Evolutionary conservation across 2,329 filamentous ascomycete species (phyloP).

Genomic region (Phialophora macrospora): DNA sequence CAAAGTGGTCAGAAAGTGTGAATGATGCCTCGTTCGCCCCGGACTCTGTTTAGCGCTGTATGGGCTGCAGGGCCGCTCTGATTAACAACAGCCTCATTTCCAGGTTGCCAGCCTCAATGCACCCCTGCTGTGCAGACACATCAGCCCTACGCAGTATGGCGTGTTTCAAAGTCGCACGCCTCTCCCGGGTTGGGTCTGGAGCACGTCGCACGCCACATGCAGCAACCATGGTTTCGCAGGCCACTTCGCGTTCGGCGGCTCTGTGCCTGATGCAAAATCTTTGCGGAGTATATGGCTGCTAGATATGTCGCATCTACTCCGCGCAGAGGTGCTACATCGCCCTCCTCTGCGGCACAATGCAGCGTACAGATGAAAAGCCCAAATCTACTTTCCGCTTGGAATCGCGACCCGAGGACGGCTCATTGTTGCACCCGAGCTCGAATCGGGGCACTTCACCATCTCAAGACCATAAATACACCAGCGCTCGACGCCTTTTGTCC

Average conservation of each 20-base stretch:
- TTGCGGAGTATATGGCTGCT: background rate
- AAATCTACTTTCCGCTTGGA: background rate
- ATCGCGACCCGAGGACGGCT: background rate
- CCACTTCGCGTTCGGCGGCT: background rate
- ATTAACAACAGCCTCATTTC: background rate
- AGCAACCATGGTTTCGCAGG: background rate
- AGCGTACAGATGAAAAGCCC: background rate
- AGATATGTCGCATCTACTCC: background rate
- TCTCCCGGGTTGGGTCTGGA: too few species aligned
- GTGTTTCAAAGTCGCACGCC: background rate
- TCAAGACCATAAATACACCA: background rate
- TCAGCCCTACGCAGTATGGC: background rate
- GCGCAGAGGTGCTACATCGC: background rate
- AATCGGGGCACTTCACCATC: background rate
- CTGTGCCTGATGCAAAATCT: background rate
- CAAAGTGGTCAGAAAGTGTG: background rate
- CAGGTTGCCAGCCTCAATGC: background rate
- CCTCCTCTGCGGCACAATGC: background rate
- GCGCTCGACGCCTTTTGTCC: conserved; percentile 8
- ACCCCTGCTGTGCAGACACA: background rate
- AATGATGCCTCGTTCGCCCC: background rate
- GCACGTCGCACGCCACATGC: too few species aligned
- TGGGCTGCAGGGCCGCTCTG: background rate
- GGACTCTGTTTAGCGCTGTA: background rate
- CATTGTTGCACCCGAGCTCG: background rate